Evolutionary conservation across 2,329 filamentous ascomycete species (phyloP), one percentile per base, ranked within the genome.

Genomic region (Fonsecaea erecta): DNA sequence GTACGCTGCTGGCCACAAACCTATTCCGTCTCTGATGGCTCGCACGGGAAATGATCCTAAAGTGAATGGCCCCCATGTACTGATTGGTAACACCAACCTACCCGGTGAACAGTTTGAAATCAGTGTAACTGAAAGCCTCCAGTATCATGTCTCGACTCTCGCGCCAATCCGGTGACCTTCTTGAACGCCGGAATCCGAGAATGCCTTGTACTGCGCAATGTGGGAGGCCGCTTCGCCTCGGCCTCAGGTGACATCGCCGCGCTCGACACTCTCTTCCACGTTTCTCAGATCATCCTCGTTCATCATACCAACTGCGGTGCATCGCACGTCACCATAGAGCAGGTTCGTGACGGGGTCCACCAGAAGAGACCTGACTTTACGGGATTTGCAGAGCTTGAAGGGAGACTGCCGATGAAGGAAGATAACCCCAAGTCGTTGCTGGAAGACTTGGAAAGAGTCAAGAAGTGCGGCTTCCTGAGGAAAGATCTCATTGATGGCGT

Each of bases 141-240:
- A 65, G 63, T 65, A 11, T 61, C 63, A 37, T 65, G 63, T 43
- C 40, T 65, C 7, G 63, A 65, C 43, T 62, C 57, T 28, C 63
- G 57, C 14, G 35, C 57, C n/a, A 61, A 65, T 52, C 63, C 63
- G 7, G 28, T 62, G 28, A 32, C 51, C 14, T 53, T 61, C n/a
- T 43, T 65, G 16, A 52, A 52, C 12, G 18, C 62, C 21, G 24
- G 28, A 5, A 37, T 46, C 2, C 52, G 57, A 16, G 63, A 65
- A 62, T 60, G 56, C 26, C 43, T 62, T 28, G 43, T 62, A 5
- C 14, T 65, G 30, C 63, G 63, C 21, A 61, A 65, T 35, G 52
- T 65, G 7, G 51, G 18, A n/a, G 63, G 63, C 21, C 63, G 63
- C 16, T 61, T 65, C 46, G 28, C 51, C 18, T 37, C 58, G 12